Evolutionary conservation across 2,329 filamentous ascomycete species (phyloP), one percentile per base, ranked within the genome.

Genomic region (Verticillium klebahnii): DNA sequence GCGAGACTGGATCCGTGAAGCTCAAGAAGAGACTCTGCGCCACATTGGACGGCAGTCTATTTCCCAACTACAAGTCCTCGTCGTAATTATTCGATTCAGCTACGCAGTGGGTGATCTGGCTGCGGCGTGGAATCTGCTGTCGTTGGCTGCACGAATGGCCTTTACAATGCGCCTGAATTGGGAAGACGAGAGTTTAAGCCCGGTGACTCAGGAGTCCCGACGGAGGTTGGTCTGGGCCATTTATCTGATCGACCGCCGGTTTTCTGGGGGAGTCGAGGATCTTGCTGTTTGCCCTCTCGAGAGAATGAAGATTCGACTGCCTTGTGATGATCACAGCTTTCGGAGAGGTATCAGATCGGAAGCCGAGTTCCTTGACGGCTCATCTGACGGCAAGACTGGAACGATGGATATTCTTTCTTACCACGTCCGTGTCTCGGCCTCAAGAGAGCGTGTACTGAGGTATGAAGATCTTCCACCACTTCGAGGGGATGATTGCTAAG

Each of bases 211-310:
- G 37, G 71, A 73, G 9, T 65, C 61, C 8, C 62, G 67, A 0
- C 67, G 71, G 2, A 66, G 70, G 0, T 29, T 69, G 2, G 68
- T 71, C 58, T 73, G 71, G 71, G 65, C 69, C 0, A 66, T 72
- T 0, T 73, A 68, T 15, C 17, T 32, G 0, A 55, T 70, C 0
- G 71, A 73, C 25, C 66, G 67, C 6, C 3, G 68, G 0, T 68
- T 72, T 12, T 71, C 64, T 0, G 71, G 71, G 0, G 70, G 71
- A 0, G 69, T 72, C 14, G 67, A 72, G 5, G 71, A 73, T 34
- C 32, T 73, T 9, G 66, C 69, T 0, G 65, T 73, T 2, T 72
- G 70, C 32, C 69, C 68, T 0, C 62, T 65, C 0, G 61, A 67
- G 5, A 59, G 69, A 6, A 67, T 72, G 52, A 67, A 70, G 12